Percentiles rank a stretch among this genome's conserved stretches.
These are phyloP conservation scores for Forsythia viridissima DNA, from an alignment of 257 asterid species.

Conservation along the genomic window DNA sequence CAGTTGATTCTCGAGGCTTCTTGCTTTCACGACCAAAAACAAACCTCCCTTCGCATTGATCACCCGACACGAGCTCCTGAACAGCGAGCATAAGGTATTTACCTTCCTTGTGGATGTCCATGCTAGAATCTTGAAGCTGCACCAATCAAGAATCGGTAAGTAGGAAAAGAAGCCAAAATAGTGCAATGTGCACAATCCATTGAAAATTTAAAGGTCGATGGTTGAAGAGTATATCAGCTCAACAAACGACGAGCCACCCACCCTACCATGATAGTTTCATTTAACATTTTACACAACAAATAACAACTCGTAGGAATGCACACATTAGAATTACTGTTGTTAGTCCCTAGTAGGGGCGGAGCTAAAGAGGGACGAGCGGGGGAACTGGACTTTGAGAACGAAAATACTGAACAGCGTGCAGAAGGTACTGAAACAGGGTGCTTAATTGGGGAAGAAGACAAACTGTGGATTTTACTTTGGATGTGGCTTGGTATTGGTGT, in stretches of 20 bases:
- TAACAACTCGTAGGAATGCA: background rate
- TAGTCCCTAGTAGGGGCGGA: no score
- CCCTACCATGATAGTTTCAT: no score
- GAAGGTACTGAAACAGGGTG: no score
- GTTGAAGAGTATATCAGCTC: background rate
- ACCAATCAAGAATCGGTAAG: conserved; percentile 24
- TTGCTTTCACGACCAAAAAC: conserved; percentile 93
- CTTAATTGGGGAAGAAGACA: no score
- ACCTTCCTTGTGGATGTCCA: conserved; percentile 92
- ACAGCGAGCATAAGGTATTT: conserved; percentile 91
- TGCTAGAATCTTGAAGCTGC: conserved; percentile 81
- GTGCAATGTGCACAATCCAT: background rate
- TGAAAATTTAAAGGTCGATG: background rate
- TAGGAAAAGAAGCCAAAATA: background rate
- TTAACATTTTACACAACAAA: background rate
- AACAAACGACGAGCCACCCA: no score
- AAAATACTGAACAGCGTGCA: no score
- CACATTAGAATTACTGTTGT: background rate
- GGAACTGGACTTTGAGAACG: no score
- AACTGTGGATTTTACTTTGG: no score
- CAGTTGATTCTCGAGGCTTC: conserved; percentile 47
- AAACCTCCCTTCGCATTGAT: conserved; percentile 91
- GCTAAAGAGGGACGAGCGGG: no score
- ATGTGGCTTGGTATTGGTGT: no score
- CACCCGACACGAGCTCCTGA: conserved; percentile 86